Conservation (phyloP, 2,329 filamentous ascomycete genomes). For the Colletotrichum sansevieriae region DNA sequence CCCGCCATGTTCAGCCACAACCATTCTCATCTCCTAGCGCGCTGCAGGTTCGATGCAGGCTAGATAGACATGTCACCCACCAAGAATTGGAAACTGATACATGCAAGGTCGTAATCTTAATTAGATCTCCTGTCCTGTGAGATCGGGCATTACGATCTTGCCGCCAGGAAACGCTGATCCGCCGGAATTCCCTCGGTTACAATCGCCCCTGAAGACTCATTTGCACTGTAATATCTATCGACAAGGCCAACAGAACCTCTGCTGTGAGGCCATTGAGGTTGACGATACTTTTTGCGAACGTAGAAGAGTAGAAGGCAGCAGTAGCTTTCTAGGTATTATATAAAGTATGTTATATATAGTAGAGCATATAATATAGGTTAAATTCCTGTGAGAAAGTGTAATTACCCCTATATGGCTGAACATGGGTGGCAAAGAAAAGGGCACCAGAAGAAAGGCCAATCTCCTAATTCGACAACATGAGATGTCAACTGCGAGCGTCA, state of each 20-base stretch:
- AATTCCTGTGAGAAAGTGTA: too few relatives aligned
- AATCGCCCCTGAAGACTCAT: background rate
- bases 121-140: background rate
- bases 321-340: too few relatives aligned
- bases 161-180: background rate
- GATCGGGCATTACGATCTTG: background rate
- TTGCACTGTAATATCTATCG: background rate
- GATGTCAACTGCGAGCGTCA: background rate
- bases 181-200: background rate
- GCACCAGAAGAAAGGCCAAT: background rate
- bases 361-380: too few relatives aligned
- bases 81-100: constrained; percentile 7
- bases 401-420: too few relatives aligned
- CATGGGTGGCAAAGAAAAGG: too few relatives aligned
- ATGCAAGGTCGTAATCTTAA: constrained; percentile 21
- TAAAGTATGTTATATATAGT: too few relatives aligned
- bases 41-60: background rate
- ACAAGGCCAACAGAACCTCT: background rate
- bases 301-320: too few relatives aligned
- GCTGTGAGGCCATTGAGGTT: too few relatives aligned
- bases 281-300: too few relatives aligned
- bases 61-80: constrained; percentile 4
- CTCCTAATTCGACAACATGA: background rate
- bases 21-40: background rate
- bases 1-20: too few relatives aligned